phyloP scores from a whole-genome alignment of 352 stramenopile species.

The Thraustotheca clavata region DNA sequence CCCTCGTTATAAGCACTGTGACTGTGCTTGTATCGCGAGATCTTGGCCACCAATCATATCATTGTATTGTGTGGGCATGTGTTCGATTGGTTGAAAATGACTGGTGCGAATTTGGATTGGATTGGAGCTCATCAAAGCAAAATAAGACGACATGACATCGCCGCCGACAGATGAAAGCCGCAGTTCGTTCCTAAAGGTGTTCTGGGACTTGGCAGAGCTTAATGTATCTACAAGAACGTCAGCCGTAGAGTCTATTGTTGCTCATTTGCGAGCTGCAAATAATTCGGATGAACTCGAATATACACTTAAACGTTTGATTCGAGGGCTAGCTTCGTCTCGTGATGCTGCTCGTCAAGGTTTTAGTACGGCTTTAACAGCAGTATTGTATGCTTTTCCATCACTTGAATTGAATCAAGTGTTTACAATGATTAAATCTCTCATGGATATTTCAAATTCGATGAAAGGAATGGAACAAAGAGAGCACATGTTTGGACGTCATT shows the following conservation, averaged over 20 bases:
- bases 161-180: neutral
- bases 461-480: constrained; percentile 90
- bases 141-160: neutral
- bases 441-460: constrained; percentile 75
- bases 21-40: constrained; percentile 1
- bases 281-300: constrained; percentile 63
- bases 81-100: neutral
- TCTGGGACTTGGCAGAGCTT: constrained; percentile 78
- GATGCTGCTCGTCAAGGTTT: constrained; percentile 87
- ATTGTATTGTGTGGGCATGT: neutral
- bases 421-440: constrained; percentile 42
- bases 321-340: constrained; percentile 80
- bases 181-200: constrained; percentile 72
- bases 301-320: constrained; percentile 86
- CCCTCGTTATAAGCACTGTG: neutral
- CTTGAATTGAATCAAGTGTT: constrained; percentile 28
- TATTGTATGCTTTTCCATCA: constrained; percentile 46
- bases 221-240: constrained; percentile 45
- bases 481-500: constrained; percentile 86
- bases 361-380: constrained; percentile 62
- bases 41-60: neutral
- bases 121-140: neutral
- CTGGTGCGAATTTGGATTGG: constrained; percentile 9
- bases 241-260: constrained; percentile 51
- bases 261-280: constrained; percentile 26